phyloP scores from a whole-genome alignment of 805 yeast species.

The Ogataea populi-albae region DNA sequence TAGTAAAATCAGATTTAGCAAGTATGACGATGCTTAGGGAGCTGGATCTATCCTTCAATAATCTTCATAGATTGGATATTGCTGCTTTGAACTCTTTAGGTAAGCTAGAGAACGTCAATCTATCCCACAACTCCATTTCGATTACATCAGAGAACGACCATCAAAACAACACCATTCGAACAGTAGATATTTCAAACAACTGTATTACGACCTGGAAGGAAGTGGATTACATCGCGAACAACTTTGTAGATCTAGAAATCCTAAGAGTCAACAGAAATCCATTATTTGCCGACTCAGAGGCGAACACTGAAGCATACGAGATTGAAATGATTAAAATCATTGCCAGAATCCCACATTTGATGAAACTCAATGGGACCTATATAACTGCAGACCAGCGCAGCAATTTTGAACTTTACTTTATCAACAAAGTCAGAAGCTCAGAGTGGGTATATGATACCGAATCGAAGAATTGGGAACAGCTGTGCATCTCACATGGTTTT shows the following conservation, averaged over 20 bases:
- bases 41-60: constrained; percentile 40
- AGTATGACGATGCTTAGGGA: constrained; percentile 2
- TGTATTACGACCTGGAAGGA: constrained; percentile 43
- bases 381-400: constrained; percentile 46
- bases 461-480: constrained; percentile 40
- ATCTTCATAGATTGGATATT: constrained; percentile 25
- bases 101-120: constrained; percentile 27
- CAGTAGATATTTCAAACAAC: constrained; percentile 55
- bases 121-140: constrained; percentile 37
- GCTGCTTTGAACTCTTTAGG: constrained; percentile 10
- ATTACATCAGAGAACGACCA: neutral
- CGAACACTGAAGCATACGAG: constrained; percentile 17
- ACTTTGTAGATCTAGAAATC: constrained; percentile 42
- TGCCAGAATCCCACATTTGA: constrained; percentile 29
- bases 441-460: constrained; percentile 26
- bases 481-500: constrained; percentile 37
- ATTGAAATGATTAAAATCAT: constrained; percentile 19
- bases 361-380: constrained; percentile 55
- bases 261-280: constrained; percentile 57
- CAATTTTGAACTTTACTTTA: constrained; percentile 68
- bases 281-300: constrained; percentile 29
- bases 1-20: constrained; percentile 16
- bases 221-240: constrained; percentile 40
- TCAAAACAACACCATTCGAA: constrained; percentile 12
- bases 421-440: constrained; percentile 44